Evolutionary conservation across 192 early-diverging fungal genomes (phyloP).

Genomic region (Backusella australiensis): DNA sequence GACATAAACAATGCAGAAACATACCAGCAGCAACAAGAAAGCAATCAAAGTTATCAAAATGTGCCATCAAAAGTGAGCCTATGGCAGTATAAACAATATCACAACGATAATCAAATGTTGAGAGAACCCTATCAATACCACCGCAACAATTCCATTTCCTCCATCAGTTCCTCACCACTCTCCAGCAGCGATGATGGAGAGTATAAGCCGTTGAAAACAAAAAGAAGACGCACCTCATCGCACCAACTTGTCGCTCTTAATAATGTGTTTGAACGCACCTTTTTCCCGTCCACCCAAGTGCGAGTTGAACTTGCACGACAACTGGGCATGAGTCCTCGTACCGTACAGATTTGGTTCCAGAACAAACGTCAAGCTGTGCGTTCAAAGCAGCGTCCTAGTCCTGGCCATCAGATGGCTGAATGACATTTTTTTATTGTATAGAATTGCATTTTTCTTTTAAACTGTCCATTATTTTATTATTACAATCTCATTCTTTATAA

Average conservation of each 20-base stretch:
- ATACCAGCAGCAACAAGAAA: background rate
- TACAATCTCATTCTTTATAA: background rate
- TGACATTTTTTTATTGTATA: background rate
- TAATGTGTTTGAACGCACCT: conserved; percentile 63
- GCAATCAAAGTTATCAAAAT: background rate
- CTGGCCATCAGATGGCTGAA: background rate
- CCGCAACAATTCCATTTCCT: too few relatives aligned
- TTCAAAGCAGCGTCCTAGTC: conserved; percentile 2
- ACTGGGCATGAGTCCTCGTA: conserved; percentile 67
- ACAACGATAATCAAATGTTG: background rate
- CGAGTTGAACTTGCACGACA: conserved; percentile 60
- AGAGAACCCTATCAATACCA: background rate
- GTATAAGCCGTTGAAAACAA: conserved; percentile 3
- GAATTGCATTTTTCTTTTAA: too few relatives aligned
- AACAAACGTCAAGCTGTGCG: conserved; percentile 73
- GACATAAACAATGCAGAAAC: background rate
- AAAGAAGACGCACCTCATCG: conserved; percentile 48
- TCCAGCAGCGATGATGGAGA: background rate
- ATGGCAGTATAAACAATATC: background rate
- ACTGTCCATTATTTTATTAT: background rate
- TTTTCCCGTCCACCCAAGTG: conserved; percentile 68
- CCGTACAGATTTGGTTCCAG: conserved; percentile 82
- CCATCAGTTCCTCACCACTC: background rate
- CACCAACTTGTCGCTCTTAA: conserved; percentile 70
- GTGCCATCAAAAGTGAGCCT: background rate